These are phyloP conservation scores for Gossypium stocksii DNA, from an alignment of 345 rosid genomes.

Conservation along the genomic window DNA sequence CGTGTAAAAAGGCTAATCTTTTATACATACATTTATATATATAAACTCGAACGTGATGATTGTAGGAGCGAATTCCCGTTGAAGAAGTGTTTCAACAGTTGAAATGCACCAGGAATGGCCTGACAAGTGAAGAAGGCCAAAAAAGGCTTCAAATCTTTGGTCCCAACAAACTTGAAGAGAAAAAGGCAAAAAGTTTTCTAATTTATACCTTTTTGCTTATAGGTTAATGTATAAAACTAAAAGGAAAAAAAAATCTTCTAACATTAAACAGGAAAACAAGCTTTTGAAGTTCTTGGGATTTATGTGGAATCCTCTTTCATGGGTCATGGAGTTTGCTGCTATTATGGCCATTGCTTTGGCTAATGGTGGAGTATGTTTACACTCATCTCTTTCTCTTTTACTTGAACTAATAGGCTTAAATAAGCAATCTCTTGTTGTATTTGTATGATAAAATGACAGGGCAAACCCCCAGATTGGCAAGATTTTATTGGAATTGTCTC, in stretches of 20 bases:
- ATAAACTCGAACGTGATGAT: background rate
- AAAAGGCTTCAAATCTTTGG: conserved; percentile 76
- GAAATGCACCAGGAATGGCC: conserved; percentile 74
- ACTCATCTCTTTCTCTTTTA: background rate
- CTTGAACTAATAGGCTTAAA: background rate
- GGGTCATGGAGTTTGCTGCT: conserved; percentile 80
- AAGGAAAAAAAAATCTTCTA: background rate
- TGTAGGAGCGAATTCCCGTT: conserved; percentile 74
- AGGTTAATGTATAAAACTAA: background rate
- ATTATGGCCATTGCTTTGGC: conserved; percentile 68
- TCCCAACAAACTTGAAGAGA: conserved; percentile 93
- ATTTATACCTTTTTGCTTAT: background rate
- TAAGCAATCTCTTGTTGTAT: background rate
- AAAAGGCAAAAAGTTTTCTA: conserved; percentile 31
- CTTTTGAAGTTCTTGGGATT: conserved; percentile 57
- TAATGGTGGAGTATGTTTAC: conserved; percentile 47
- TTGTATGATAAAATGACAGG: conserved; percentile 31
- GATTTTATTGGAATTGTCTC: conserved; percentile 17
- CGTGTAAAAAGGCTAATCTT: too few species aligned
- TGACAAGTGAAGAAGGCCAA: conserved; percentile 66
- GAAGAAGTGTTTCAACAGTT: conserved; percentile 84
- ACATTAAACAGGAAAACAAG: conserved; percentile 50
- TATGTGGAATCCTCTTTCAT: conserved; percentile 80
- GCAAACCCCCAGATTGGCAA: conserved; percentile 49
- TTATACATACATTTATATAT: background rate